These are phyloP conservation scores for Peziza echinospora DNA, from an alignment of 495 filamentous ascomycete species.

Conservation along the genomic window DNA sequence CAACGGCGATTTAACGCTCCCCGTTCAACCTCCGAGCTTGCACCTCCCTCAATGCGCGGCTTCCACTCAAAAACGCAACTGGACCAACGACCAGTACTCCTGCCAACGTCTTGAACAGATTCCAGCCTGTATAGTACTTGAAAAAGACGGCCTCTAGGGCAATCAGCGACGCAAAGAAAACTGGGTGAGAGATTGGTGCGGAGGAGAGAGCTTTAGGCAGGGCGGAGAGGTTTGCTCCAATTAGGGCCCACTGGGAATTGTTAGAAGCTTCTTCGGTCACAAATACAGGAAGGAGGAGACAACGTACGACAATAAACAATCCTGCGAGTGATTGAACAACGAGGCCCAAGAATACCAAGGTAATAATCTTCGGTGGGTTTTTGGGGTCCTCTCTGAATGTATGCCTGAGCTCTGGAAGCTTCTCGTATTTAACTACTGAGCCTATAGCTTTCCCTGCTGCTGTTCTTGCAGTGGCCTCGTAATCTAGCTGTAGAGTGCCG, in stretches of 20 bases:
- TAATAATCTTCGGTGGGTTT: constrained; percentile 66
- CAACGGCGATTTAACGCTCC: constrained; percentile 46
- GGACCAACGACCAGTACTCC: constrained; percentile 41
- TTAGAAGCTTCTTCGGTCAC: constrained; percentile 4
- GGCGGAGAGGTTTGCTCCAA: constrained; percentile 74
- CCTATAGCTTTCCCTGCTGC: constrained; percentile 34
- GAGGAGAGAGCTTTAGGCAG: constrained; percentile 45
- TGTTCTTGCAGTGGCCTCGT: constrained; percentile 27
- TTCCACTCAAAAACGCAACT: constrained; percentile 69
- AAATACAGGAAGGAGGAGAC: background rate
- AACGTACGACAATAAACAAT: constrained; percentile 47
- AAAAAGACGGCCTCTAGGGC: constrained; percentile 82
- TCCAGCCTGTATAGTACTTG: constrained; percentile 87
- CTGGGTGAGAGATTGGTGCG: constrained; percentile 53
- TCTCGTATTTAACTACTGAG: constrained; percentile 55
- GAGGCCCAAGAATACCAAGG: constrained; percentile 49
- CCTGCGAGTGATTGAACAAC: constrained; percentile 49
- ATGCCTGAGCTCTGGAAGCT: constrained; percentile 66
- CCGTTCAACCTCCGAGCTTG: constrained; percentile 67
- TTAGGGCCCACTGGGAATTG: constrained; percentile 40
- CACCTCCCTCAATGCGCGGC: constrained; percentile 78
- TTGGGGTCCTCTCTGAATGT: constrained; percentile 61
- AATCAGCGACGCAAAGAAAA: constrained; percentile 67
- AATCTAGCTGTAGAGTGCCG: background rate
- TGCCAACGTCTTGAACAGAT: constrained; percentile 72